Conservation (phyloP, 495 filamentous ascomycete genomes). For the Penicillium longicatenatum region DNA sequence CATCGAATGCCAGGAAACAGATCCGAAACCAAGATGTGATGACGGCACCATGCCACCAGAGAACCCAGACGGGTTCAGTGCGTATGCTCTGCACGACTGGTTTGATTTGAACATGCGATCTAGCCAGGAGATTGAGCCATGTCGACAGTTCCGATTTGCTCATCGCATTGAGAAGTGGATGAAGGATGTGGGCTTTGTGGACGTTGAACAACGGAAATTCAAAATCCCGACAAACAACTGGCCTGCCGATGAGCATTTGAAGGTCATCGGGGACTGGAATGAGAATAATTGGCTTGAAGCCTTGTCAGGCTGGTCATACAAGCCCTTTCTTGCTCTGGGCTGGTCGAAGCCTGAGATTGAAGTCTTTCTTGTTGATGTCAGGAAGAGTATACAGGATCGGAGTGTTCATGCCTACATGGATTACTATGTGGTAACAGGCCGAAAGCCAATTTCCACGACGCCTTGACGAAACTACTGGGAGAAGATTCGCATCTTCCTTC, state of each 20-base stretch:
- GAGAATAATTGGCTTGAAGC: conserved; percentile 45
- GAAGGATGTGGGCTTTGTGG: conserved; percentile 62
- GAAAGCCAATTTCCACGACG: conserved; percentile 43
- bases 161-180: conserved; percentile 57
- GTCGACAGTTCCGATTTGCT: conserved; percentile 53
- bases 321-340: conserved; percentile 43
- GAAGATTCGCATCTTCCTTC: conserved; percentile 1
- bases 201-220: conserved; percentile 56
- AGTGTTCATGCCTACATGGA: conserved; percentile 58
- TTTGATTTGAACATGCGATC: conserved; percentile 49
- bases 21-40: conserved; percentile 59
- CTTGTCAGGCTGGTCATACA: conserved; percentile 50
- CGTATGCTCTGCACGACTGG: conserved; percentile 54
- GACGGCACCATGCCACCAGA: conserved; percentile 59
- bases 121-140: conserved; percentile 48
- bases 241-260: conserved; percentile 57
- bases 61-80: conserved; percentile 43
- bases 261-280: conserved; percentile 48
- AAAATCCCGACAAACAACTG: conserved; percentile 63
- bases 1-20: conserved; percentile 64
- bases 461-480: neutral
- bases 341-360: conserved; percentile 55
- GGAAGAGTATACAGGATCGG: conserved; percentile 55
- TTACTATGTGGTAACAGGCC: conserved; percentile 55
- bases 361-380: conserved; percentile 60